Evolutionary conservation across 441 rosid species (phyloP), one percentile per base, ranked within the genome.

Genomic region (Croton setiger): DNA sequence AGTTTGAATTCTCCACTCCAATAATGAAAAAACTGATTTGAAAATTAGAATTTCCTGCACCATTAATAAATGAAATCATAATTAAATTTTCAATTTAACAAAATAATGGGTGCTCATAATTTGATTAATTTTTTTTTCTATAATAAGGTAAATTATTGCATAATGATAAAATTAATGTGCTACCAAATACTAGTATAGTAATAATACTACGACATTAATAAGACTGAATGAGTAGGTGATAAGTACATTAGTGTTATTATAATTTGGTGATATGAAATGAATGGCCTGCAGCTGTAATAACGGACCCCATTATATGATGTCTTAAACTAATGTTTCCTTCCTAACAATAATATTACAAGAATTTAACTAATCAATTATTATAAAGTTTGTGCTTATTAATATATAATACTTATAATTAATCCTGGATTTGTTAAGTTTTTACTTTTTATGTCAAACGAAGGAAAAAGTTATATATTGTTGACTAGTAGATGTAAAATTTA

Each of bases 251-350:
- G 10, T 7, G 35, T 45, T 49, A 27, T 27, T 27, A 27, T 27
- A 27, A 27, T 27, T 67, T 51, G 18, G 57, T 58, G 63, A 73
- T 36, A 58, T 75, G 78, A 82, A 68, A 79, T 75, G 78, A 72
- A 75, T 39, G 66, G 48, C 14, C 1, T 27, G 31, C 31, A 27
- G 31, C 31, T 27, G 31, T 2, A 27, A 27, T 63, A 74, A 76
- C 76, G 9, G 71, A 72, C 72, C 4, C 33, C 31, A 27, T 27
- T 27, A 39, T 9, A 21, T n/a, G 7, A 56, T 76, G 75, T 56
- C 73, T 10, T 23, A 7, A 39, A 27, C 37, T 35, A 0, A 45
- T 76, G 78, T 72, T 58, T 43, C 37, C 69, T 60, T 70, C 1
- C 53, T n/a, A 27, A 27, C 39, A 66, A 23, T 7, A 69, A 41